Conservation (phyloP, 768 basidiomycete species). For the Candolleomyces aberdarensis region DNA sequence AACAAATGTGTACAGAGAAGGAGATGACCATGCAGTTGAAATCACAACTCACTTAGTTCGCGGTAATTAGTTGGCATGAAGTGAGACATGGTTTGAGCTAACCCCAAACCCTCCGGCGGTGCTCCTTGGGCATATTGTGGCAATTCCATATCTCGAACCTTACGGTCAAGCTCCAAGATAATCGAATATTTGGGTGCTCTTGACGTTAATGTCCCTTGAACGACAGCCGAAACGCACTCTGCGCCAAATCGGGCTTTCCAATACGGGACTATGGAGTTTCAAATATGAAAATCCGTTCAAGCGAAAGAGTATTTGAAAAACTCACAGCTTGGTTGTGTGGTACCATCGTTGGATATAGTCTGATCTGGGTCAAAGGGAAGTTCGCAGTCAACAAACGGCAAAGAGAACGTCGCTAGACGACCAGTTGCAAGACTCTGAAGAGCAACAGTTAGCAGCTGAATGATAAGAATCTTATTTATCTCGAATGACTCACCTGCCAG, state of each 20-base stretch:
- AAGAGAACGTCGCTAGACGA: constrained; percentile 62
- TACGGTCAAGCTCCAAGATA: constrained; percentile 64
- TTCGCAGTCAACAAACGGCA: constrained; percentile 73
- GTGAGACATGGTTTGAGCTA: constrained; percentile 65
- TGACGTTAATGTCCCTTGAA: constrained; percentile 64
- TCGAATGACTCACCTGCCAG: constrained; percentile 53
- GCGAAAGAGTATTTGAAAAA: constrained; percentile 1
- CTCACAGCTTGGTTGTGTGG: constrained; percentile 58
- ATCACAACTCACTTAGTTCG: constrained; percentile 51
- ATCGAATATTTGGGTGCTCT: constrained; percentile 59
- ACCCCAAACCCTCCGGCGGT: constrained; percentile 45
- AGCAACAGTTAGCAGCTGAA: not conserved
- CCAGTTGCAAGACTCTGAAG: constrained; percentile 66
- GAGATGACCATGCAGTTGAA: not conserved
- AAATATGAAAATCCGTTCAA: not conserved
- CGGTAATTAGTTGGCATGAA: constrained; percentile 77
- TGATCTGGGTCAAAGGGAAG: constrained; percentile 59
- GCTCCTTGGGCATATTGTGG: constrained; percentile 57
- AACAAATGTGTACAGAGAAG: not conserved
- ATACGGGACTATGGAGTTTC: constrained; percentile 44
- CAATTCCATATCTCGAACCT: constrained; percentile 64
- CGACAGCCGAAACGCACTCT: constrained; percentile 64
- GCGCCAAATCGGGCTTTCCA: constrained; percentile 72
- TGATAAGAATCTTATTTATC: not conserved
- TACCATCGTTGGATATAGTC: constrained; percentile 57